phyloP scores from a whole-genome alignment of 805 yeast genomes.

The Starmera amethionina region DNA sequence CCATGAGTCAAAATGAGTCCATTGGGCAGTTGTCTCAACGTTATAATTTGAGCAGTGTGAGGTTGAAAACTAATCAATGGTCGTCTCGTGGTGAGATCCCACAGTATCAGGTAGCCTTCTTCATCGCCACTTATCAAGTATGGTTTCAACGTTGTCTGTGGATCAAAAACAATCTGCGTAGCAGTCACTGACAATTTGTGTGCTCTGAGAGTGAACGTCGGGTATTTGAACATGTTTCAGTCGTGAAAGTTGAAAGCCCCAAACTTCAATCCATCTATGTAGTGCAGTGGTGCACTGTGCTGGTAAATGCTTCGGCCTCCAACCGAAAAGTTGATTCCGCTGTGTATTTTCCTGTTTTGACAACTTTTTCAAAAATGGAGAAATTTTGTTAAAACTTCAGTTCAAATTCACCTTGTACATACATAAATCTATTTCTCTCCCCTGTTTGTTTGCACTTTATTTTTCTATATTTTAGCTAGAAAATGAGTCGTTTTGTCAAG shows the following conservation, averaged over 20 bases:
- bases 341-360: neutral
- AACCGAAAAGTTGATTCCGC: too few species aligned
- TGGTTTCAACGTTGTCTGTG: constrained; percentile 17
- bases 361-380: neutral
- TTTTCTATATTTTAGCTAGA: too few species aligned
- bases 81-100: constrained; percentile 51
- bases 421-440: too few species aligned
- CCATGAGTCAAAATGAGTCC: constrained; percentile 55
- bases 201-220: constrained; percentile 8
- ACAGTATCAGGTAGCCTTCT: constrained; percentile 50
- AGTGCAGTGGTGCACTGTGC: too few species aligned
- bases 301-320: too few species aligned
- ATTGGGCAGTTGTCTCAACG: constrained; percentile 37
- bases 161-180: constrained; percentile 5
- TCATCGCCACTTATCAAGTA: constrained; percentile 49
- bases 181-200: constrained; percentile 12
- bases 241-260: neutral
- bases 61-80: constrained; percentile 51
- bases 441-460: too few species aligned
- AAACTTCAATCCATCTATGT: neutral
- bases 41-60: constrained; percentile 42
- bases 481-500: neutral
- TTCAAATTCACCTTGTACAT: too few species aligned
- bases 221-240: constrained; percentile 1
- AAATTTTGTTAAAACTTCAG: too few species aligned